Evolutionary conservation across 768 basidiomycete genomes (phyloP), one percentile per base, ranked within the genome.

Genomic region (Amanita jacksonii): DNA sequence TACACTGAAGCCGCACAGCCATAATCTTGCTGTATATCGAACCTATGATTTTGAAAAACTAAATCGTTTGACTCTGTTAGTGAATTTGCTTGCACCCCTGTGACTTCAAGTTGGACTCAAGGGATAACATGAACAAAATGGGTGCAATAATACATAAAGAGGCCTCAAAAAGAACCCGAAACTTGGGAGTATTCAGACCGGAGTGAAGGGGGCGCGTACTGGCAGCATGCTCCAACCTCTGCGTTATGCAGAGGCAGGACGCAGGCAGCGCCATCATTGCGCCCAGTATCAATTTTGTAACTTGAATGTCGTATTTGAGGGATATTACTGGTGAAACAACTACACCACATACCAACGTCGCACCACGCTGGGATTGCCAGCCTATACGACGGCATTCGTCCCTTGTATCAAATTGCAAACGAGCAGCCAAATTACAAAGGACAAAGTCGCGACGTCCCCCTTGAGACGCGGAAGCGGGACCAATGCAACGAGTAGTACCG

Each of bases 291-390:
- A 45, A 18, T 36, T 45, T 45, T 10, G 44, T 45, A 20, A 20
- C 44, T 45, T 16, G 22, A 16, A 22, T 20, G 2, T 8, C 19
- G 27, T 38, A 19, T 38, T 23, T 18, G 18, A 2, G 15, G 28
- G 4, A 9, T 10, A 35, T 34, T 2, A 16, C 16, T 19, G 34
- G 28, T 4, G 38, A n/a, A 23, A 13, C 8, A 42, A 9, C n/a
- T n/a, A n/a, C n/a, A n/a, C n/a, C 18, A 30, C 40, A 40, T 42
- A 85, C 83, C 64, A 28, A 91, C 78, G 54, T 91, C 87, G 55
- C 87, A 90, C 84, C 84, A 91, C 6, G 75, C 67, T 0, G 74
- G 67, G 12, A 52, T 73, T 77, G n/a, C 62, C 70, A 34, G 64
- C 60, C 84, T 83, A 91, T 3, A 80, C 52, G 19, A 82, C 51